Evolutionary conservation across 768 basidiomycete genomes (phyloP), one percentile per base, ranked within the genome.

Genomic region (Auricularia heimuer): DNA sequence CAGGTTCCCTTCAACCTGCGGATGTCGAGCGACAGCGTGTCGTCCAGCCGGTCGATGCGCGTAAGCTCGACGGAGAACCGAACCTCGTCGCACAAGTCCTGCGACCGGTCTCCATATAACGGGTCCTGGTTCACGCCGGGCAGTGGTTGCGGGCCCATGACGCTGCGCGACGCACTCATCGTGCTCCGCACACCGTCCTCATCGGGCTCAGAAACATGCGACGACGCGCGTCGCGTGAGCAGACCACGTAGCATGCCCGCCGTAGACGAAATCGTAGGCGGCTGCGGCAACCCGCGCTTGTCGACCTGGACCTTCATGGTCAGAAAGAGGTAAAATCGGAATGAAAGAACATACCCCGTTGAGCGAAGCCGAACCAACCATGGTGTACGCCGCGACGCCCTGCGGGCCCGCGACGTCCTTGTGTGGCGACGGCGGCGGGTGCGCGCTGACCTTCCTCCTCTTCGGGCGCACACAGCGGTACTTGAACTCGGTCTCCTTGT

Each of bases 61-160:
- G 96, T 98, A 67, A 99, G 77, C 78, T 99, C 97, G 67, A 98
- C 89, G 12, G 87, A 92, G 80, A 98, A 98, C 69, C 92, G 86
- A 69, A 99, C 93, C 85, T 98, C 97, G 70, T 96, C 96, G 36
- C 94, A 94, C 21, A 85, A 84, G 71, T 98, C 97, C 69, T 90
- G 84, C 3, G 80, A 73, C n/a, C 78, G 69, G 65, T 91, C 91
- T 14, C 95, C 95, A 71, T 96, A 98, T 24, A 88, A 72, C 24
- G 86, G 77, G 64, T 88, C 83, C n/a, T 71, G 68, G 47, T 33
- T 18, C 29, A 21, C 35, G 45, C 24, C 21, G n/a, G 62, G 76
- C 76, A n/a, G 78, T 44, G 7, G 74, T 29, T 29, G 24, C 3
- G 62, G 36, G 67, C 65, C 7, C 62, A 47, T 45, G 69, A 54